Evolutionary conservation across 139 green algal species (phyloP).

Genomic region (Chlorella sp.): DNA sequence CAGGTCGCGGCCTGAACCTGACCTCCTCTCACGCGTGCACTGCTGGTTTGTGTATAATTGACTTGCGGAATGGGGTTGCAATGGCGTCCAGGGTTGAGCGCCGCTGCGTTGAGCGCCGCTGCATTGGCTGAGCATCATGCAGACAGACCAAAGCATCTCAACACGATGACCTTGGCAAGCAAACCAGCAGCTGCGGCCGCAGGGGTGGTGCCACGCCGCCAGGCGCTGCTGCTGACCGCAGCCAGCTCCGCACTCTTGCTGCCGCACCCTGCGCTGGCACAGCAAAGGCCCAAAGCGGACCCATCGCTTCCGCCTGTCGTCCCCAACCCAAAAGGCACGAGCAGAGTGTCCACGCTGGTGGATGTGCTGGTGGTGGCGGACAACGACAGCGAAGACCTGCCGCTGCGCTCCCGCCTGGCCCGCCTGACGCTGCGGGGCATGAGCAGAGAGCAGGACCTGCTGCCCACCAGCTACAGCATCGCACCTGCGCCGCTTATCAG

Average conservation of each 20-base stretch:
- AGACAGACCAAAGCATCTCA: neutral
- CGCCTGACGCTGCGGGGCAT: neutral
- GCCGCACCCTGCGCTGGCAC: neutral
- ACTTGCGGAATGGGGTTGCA: too few relatives aligned
- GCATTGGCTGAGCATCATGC: too few relatives aligned
- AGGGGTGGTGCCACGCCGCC: neutral
- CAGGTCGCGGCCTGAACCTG: neutral
- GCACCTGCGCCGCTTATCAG: neutral
- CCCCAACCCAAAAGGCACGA: neutral
- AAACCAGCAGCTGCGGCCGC: neutral
- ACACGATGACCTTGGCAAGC: neutral
- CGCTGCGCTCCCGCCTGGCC: neutral
- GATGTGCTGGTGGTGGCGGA: neutral
- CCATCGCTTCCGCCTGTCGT: neutral
- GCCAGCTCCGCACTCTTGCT: neutral
- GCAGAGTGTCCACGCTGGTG: neutral
- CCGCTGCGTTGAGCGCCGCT: too few relatives aligned
- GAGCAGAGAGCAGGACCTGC: too few relatives aligned
- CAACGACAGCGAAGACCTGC: neutral
- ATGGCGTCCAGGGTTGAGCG: too few relatives aligned
- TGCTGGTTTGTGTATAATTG: too few relatives aligned
- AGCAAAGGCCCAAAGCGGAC: too few relatives aligned
- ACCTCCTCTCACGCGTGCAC: neutral
- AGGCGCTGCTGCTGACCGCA: too few relatives aligned
- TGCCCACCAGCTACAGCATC: neutral